Conservation (phyloP, 805 yeast species). For the Monosporozyma solicola region DNA sequence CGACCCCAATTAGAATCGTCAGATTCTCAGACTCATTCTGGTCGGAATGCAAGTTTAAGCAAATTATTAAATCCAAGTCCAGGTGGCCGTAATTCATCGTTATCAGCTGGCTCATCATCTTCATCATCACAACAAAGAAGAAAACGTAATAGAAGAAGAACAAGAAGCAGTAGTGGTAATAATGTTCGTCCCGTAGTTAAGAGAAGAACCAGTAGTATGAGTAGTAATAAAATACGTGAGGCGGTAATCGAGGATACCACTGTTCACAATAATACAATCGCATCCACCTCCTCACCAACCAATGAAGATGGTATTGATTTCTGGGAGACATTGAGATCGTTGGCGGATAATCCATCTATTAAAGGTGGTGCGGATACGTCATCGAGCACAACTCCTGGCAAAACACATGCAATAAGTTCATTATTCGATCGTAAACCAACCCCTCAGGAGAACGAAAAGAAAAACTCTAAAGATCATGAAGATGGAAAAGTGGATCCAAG, state of each 20-base stretch:
- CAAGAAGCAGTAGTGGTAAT: not conserved
- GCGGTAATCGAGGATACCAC: not conserved
- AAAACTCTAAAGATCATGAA: not conserved
- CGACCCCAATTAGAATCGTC: constrained; percentile 64
- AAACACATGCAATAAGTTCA: not conserved
- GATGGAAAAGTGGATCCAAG: not conserved
- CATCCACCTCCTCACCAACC: not conserved
- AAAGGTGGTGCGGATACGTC: constrained; percentile 8
- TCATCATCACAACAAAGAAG: not conserved
- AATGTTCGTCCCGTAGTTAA: not conserved
- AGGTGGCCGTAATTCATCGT: not conserved
- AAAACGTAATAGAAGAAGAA: constrained; percentile 8
- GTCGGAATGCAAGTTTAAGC: constrained; percentile 38
- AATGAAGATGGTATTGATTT: constrained; percentile 58
- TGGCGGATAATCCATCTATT: constrained; percentile 30
- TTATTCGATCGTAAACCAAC: not conserved
- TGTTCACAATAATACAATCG: not conserved
- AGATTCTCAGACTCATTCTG: constrained; percentile 22
- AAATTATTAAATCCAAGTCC: constrained; percentile 35
- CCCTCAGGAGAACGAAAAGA: not conserved
- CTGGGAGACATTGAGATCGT: constrained; percentile 59
- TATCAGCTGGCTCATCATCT: not conserved
- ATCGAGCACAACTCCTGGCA: no score
- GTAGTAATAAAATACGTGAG: not conserved
- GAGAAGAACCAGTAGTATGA: constrained; percentile 3